phyloP scores from a whole-genome alignment of 495 filamentous ascomycete species.

The Hyphodiscus hymeniophilus region DNA sequence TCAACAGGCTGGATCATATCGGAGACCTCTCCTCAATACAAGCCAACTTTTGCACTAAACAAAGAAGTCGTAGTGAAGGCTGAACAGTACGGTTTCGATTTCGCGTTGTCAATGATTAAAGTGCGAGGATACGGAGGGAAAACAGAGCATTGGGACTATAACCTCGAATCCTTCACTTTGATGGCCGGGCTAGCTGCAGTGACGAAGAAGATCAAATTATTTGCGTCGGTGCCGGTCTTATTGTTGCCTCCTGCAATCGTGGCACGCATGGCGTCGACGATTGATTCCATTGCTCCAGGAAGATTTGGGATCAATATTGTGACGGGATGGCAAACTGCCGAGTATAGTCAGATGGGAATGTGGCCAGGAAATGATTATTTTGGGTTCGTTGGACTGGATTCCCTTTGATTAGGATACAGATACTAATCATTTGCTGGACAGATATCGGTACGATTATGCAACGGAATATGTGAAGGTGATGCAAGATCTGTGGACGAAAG shows the following conservation, averaged over 20 bases:
- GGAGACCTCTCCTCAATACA: constrained; percentile 26
- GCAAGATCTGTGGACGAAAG: constrained; percentile 26
- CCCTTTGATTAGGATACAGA: too few species aligned
- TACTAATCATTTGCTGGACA: too few species aligned
- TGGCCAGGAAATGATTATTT: constrained; percentile 30
- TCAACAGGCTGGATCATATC: constrained; percentile 28
- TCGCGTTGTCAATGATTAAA: constrained; percentile 29
- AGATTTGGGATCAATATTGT: constrained; percentile 28
- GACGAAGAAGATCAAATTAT: constrained; percentile 41
- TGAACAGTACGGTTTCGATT: constrained; percentile 26
- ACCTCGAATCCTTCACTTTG: constrained; percentile 35
- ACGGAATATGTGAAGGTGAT: constrained; percentile 29
- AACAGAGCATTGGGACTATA: constrained; percentile 28
- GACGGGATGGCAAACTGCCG: constrained; percentile 28
- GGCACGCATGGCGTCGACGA: constrained; percentile 25
- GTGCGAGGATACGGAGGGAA: constrained; percentile 27
- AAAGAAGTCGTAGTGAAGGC: constrained; percentile 27
- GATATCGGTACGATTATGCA: constrained; percentile 29
- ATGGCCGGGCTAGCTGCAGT: constrained; percentile 42
- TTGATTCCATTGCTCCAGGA: constrained; percentile 28
- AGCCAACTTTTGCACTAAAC: constrained; percentile 27
- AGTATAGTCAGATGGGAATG: constrained; percentile 28
- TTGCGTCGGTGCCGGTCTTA: constrained; percentile 25
- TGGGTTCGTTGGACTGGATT: too few species aligned
- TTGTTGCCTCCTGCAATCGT: constrained; percentile 24